Conservation (phyloP, 1,139 yeast genomes). For the Taiozyma sp. region DNA sequence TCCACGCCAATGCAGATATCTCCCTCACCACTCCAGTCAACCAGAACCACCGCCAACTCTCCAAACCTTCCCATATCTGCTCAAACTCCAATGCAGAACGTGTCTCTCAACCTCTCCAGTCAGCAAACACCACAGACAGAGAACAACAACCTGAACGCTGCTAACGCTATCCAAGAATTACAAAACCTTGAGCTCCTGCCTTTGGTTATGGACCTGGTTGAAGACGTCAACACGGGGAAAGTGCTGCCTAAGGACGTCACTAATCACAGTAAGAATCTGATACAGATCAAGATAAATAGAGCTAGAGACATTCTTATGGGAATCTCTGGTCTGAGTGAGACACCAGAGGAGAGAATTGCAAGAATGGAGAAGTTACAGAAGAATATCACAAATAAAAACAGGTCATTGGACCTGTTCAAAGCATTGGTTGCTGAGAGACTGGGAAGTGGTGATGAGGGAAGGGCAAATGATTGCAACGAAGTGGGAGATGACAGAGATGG, state of each 20-base stretch:
- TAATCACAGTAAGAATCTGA: slow-evolving; percentile 13
- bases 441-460: neutral
- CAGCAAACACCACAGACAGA: neutral
- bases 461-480: neutral
- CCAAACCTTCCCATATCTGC: neutral
- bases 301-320: slow-evolving; percentile 16
- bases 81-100: neutral
- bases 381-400: slow-evolving; percentile 13
- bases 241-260: slow-evolving; percentile 22
- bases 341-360: slow-evolving; percentile 18
- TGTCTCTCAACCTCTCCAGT: neutral
- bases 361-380: slow-evolving; percentile 14
- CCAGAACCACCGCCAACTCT: neutral
- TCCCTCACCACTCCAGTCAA: neutral
- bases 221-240: slow-evolving; percentile 20
- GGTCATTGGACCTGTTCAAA: slow-evolving; percentile 12
- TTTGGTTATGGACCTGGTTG: slow-evolving; percentile 22
- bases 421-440: slow-evolving; percentile 11
- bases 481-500: neutral
- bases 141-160: neutral
- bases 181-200: slow-evolving; percentile 20
- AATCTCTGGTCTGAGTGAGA: slow-evolving; percentile 20
- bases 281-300: slow-evolving; percentile 7
- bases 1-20: neutral
- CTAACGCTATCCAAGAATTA: slow-evolving; percentile 14